Conservation (phyloP, 257 asterid species). For the Anisodus tanguticus region DNA sequence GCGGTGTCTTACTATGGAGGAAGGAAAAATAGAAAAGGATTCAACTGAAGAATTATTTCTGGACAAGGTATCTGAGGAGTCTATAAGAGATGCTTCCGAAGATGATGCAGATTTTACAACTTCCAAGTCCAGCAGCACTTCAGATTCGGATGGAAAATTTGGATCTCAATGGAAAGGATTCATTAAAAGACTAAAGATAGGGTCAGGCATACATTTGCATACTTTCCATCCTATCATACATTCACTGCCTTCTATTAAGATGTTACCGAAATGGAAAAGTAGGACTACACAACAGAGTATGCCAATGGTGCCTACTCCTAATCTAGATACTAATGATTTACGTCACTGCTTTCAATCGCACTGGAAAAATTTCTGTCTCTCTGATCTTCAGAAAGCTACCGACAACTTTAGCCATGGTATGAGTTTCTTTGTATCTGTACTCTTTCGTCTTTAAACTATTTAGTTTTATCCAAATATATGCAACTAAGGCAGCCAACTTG, state of each 20-base stretch:
- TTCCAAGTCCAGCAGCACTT: conserved; percentile 23
- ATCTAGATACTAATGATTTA: conserved; percentile 22
- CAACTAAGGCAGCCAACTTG: conserved; percentile 11
- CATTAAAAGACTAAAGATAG: conserved; percentile 30
- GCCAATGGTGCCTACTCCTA: conserved; percentile 12
- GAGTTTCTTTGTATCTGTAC: neutral
- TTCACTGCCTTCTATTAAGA: conserved; percentile 27
- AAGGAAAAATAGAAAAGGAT: conserved; percentile 4
- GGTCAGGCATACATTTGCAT: conserved; percentile 7
- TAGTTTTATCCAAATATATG: conserved; percentile 5
- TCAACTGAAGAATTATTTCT: conserved; percentile 6
- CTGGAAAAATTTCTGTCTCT: conserved; percentile 28
- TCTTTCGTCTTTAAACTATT: neutral
- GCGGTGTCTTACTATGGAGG: conserved; percentile 27
- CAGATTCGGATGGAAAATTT: conserved; percentile 29
- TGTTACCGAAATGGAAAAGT: conserved; percentile 23
- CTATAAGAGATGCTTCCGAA: conserved; percentile 6
- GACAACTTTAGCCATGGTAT: conserved; percentile 32
- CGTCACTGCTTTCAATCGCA: conserved; percentile 28
- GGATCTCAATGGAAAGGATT: conserved; percentile 32
- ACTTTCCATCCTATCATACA: conserved; percentile 33
- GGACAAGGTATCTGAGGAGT: conserved; percentile 3
- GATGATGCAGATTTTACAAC: neutral
- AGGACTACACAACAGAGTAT: conserved; percentile 24
- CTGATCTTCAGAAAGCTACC: conserved; percentile 31